Base-by-base conservation (phyloP, 2,329 filamentous ascomycete species). In the Penicillium sp. region DNA sequence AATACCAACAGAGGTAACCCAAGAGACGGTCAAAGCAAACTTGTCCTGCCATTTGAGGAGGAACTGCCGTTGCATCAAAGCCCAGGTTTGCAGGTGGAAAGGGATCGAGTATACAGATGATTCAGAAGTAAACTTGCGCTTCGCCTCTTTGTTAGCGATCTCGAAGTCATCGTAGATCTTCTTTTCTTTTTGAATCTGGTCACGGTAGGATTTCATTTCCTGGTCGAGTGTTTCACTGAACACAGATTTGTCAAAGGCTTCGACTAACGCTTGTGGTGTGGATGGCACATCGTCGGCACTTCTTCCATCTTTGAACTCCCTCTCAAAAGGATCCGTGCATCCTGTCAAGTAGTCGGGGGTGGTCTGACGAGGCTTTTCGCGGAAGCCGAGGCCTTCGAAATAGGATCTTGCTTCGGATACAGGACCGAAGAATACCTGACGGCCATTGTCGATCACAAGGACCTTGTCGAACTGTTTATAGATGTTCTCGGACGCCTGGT, bases 41-140 rank as follows among this genome's bases (percentile, higher is more conserved):
- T 87, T 88, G 71, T 96, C 91, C 72, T 95, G 90, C 78, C 91
- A 87, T 77, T 94, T 94, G 66, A 95, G 86, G 50, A 88, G 80
- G 71, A 92, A 94, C 71, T 95, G 91, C 5, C 91, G 85, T 72
- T 91, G 88, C 82, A 92, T 89, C 60, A 94, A 76, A 0, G 89
- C 89, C 87, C 87, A 92, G 23, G 94, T 82, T 71, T 96, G 92
- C 1, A 90, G 78, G 62, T 92, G 85, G 75, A 94, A 94, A 0
- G 91, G 90, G 53, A 92, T 88, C 1, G 86, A 87, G 75, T 96
- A 96, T 34, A 93, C 88, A 0, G 90, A 93, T 56, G 84, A 85
- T 67, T 87, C 85, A 0, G 81, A 77, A 0, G 90, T 88, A 8
- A 86, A 83, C 53, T 87, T 86, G 11, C 90, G 87, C 79, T 96